Conservation (phyloP, 2,329 filamentous ascomycete species). For the Fusarium hainanense region DNA sequence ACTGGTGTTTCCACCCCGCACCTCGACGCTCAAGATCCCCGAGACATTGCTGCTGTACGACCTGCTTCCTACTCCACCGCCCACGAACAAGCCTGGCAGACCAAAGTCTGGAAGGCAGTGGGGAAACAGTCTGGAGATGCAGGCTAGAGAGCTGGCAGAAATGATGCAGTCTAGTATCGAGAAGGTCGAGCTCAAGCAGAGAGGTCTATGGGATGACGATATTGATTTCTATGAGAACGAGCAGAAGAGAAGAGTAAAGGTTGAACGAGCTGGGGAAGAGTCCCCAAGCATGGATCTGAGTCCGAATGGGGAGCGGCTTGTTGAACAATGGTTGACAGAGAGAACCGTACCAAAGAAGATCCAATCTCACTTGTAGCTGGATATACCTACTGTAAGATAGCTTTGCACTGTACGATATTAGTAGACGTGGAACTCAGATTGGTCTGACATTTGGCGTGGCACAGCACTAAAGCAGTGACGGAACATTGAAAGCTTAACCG, state of each 20-base stretch:
- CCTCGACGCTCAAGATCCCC: slow-evolving; percentile 62
- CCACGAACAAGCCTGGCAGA: slow-evolving; percentile 21
- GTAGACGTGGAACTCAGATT: neutral
- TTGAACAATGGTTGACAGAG: slow-evolving; percentile 49
- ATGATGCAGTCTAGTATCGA: slow-evolving; percentile 63
- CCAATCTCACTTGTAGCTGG: neutral
- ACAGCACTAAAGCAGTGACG: slow-evolving; percentile 27
- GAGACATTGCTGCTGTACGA: slow-evolving; percentile 62
- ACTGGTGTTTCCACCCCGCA: slow-evolving; percentile 60
- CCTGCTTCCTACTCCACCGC: slow-evolving; percentile 39
- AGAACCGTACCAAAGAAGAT: slow-evolving; percentile 9
- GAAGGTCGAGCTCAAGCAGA: slow-evolving; percentile 58
- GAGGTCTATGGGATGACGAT: slow-evolving; percentile 56
- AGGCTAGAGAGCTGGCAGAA: slow-evolving; percentile 59
- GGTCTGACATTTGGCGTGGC: slow-evolving; percentile 2
- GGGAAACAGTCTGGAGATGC: slow-evolving; percentile 58
- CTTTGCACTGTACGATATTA: neutral
- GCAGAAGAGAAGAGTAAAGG: slow-evolving; percentile 53
- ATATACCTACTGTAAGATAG: neutral
- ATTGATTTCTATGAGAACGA: slow-evolving; percentile 50
- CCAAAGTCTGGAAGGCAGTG: slow-evolving; percentile 33
- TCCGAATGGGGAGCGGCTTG: slow-evolving; percentile 41
- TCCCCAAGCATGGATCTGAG: slow-evolving; percentile 43
- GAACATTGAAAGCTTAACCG: slow-evolving; percentile 41
- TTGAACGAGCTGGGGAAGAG: slow-evolving; percentile 52